These are phyloP conservation scores for Fusarium sp. DNA, from an alignment of 2,329 filamentous ascomycete genomes.

Conservation along the genomic window DNA sequence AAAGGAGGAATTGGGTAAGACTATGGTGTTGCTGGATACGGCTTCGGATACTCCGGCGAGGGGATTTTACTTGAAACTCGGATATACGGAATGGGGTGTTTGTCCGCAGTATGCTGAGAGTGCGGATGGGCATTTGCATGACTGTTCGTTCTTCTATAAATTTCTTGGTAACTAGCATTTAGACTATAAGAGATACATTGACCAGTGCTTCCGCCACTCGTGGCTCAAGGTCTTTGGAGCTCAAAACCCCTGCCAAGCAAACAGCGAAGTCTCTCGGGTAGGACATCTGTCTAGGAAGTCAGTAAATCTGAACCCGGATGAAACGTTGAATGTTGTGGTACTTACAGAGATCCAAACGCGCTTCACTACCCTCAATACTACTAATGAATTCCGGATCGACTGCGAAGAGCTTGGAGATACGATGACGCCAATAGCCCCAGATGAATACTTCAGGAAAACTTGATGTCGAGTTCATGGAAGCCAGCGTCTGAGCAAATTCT, in stretches of 20 bases:
- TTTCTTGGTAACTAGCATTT: neutral
- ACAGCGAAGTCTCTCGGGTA: no score
- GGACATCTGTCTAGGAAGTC: no score
- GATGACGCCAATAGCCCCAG: no score
- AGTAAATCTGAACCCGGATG: no score
- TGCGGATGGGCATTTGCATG: neutral
- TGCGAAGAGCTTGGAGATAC: no score
- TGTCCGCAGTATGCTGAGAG: constrained; percentile 1
- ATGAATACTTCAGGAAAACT: no score
- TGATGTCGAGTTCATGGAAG: no score
- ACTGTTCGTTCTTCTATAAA: neutral
- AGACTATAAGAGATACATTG: accelerated
- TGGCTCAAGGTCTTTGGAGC: accelerated
- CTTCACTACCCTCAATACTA: no score
- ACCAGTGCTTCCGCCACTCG: neutral
- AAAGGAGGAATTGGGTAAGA: neutral
- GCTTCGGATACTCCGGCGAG: neutral
- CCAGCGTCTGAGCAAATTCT: no score
- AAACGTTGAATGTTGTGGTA: no score
- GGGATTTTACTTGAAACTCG: neutral
- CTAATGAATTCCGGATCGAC: no score
- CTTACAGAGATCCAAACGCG: no score
- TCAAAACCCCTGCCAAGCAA: neutral
- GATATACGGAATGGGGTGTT: neutral
- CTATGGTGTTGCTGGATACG: neutral